Base-by-base conservation (phyloP, 2,329 filamentous ascomycete genomes). In the Fusarium multiceps region DNA sequence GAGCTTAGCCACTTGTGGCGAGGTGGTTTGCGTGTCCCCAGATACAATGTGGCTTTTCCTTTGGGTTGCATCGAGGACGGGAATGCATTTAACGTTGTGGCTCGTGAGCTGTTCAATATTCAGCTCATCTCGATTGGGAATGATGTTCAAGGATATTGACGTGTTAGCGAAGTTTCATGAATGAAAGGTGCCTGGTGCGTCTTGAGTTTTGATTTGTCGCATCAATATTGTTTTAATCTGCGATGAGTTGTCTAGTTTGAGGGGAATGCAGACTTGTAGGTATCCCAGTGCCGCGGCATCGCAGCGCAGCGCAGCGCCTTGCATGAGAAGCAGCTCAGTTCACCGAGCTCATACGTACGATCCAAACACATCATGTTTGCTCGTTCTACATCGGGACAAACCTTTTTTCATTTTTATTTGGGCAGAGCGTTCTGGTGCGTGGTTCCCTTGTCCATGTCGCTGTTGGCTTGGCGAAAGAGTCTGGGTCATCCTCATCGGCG, bases 1-100 rank as follows among this genome's bases (percentile, higher is more conserved):
- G 63, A 58, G 68, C 64, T 61, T 65, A 74, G 70, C 72, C 72
- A 74, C 72, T 50, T 74, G 74, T 75, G 73, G 74, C 73, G 62
- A 75, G 66, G 73, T 66, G 72, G 74, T 72, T 75, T 75, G 73
- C 73, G 74, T 64, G 72, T 74, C 59, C 50, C 54, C 37, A 30
- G 37, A 20, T 41, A 37, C 14, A 28, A 46, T 61, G 58, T 68
- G 51, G 64, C 55, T 66, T 32, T 21, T 41, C 13, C 49, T 20
- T 54, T 34, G 47, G 67, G 67, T 54, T 48, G 56, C 64, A 56
- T 58, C 59, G 37, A 25, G 37, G 41, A 61, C 46, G 54, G 32
- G 54, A 59, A 51, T 50, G 30, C 48, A 66, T 59, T 71, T 69
- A 66, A 66, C 65, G 55, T 59, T 72, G 60, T 72, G 68, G 68